A percentile compares a stretch with the other conserved stretches of the same genome.
Conservation (phyloP, 2,329 filamentous ascomycete genomes). For the Didymella keratinophila region DNA sequence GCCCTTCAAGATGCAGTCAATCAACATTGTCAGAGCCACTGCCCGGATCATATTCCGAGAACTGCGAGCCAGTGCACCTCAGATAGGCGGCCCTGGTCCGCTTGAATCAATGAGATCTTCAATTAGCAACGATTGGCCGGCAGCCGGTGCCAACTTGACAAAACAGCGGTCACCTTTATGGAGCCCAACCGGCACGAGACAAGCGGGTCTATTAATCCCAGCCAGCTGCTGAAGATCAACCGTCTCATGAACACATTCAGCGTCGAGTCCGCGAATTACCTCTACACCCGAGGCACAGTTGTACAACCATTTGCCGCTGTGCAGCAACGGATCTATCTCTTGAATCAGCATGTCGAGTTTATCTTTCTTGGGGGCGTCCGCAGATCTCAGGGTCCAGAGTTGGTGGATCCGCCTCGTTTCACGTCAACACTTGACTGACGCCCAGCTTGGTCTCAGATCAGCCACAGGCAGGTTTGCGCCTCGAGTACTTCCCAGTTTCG, state of each 20-base stretch:
- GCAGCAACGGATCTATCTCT: constrained; percentile 1
- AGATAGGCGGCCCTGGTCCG: constrained; percentile 11
- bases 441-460: constrained; percentile 18
- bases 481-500: neutral
- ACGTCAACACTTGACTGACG: constrained; percentile 9
- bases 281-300: neutral
- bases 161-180: constrained; percentile 20
- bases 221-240: constrained; percentile 4
- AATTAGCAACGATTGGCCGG: constrained; percentile 3
- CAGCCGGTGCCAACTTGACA: constrained; percentile 2
- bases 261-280: constrained; percentile 1
- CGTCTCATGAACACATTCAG: constrained; percentile 6
- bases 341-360: constrained; percentile 1
- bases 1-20: neutral
- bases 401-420: constrained; percentile 12
- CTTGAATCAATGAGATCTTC: constrained; percentile 14
- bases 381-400: constrained; percentile 16
- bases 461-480: constrained; percentile 19
- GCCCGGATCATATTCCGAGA: constrained; percentile 5
- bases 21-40: constrained; percentile 8
- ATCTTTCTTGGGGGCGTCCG: neutral
- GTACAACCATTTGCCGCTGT: neutral
- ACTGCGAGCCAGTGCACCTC: constrained; percentile 15
- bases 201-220: constrained; percentile 6
- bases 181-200: constrained; percentile 16